Evolutionary conservation across 106 monocot species (phyloP).

Genomic region (Dendrobium chrysotoxum): DNA sequence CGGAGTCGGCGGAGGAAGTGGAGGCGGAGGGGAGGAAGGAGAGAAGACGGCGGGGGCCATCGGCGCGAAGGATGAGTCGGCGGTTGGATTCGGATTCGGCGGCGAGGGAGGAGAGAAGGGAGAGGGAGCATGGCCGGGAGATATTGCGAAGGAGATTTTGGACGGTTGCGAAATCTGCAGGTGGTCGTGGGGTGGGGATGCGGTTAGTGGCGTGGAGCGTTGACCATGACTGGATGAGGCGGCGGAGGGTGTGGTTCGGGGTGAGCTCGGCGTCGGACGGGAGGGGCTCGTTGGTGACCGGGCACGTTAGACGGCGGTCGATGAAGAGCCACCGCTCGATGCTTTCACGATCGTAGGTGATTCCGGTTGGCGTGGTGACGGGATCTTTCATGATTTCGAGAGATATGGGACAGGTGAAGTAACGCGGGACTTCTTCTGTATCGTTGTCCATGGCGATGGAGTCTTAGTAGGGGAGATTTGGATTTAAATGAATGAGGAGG

Average conservation of each 20-base stretch:
- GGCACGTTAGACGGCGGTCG: constrained; percentile 22
- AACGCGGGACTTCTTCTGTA: background rate
- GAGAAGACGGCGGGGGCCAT: constrained; percentile 11
- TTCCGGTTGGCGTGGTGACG: constrained; percentile 45
- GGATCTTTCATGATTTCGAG: constrained; percentile 67
- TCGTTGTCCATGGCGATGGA: constrained; percentile 20
- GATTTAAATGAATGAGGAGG: no score
- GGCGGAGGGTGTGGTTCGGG: constrained; percentile 60
- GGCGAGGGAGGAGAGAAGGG: constrained; percentile 6
- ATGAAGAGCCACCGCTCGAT: constrained; percentile 50
- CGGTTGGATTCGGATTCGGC: constrained; percentile 43
- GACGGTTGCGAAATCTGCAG: constrained; percentile 19
- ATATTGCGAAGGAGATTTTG: constrained; percentile 19
- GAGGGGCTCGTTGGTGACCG: constrained; percentile 44
- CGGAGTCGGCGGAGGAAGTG: background rate
- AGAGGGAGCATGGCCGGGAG: constrained; percentile 8
- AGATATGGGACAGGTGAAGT: constrained; percentile 64
- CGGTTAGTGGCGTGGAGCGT: constrained; percentile 28
- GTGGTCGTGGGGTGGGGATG: constrained; percentile 41
- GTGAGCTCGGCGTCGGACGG: constrained; percentile 29
- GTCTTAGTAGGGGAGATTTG: background rate
- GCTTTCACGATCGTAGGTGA: constrained; percentile 60
- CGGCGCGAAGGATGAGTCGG: constrained; percentile 22
- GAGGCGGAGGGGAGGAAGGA: background rate
- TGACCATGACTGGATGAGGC: constrained; percentile 61